A percentile compares a stretch with the other conserved stretches of the same genome.
Conservation (phyloP, 768 basidiomycete species). For the Rhizopogon vinicolor region DNA sequence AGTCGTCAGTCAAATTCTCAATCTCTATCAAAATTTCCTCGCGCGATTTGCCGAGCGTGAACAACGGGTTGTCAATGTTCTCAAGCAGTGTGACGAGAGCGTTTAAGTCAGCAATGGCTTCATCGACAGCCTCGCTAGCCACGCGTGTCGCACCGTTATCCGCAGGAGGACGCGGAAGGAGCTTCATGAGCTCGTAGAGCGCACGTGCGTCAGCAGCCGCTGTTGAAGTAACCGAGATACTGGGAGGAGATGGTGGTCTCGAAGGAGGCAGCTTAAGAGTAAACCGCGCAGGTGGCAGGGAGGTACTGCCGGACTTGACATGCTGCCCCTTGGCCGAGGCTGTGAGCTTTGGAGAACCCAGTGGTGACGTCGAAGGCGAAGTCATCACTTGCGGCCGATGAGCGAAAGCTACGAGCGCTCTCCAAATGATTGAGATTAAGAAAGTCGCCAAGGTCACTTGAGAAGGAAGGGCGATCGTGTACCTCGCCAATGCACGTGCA, state of each 20-base stretch:
- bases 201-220: slow-evolving; percentile 55
- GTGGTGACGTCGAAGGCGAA: slow-evolving; percentile 32
- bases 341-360: slow-evolving; percentile 31
- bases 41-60: slow-evolving; percentile 13
- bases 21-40: slow-evolving; percentile 38
- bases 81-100: slow-evolving; percentile 57
- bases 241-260: slow-evolving; percentile 61
- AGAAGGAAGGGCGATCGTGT: slow-evolving; percentile 46
- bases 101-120: slow-evolving; percentile 64
- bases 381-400: slow-evolving; percentile 42
- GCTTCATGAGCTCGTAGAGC: slow-evolving; percentile 55
- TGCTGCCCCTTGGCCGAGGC: slow-evolving; percentile 38
- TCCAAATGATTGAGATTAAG: slow-evolving; percentile 73
- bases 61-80: slow-evolving; percentile 32
- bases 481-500: slow-evolving; percentile 50
- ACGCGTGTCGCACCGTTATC: slow-evolving; percentile 44
- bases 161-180: slow-evolving; percentile 57
- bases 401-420: slow-evolving; percentile 63
- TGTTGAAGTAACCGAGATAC: slow-evolving; percentile 29
- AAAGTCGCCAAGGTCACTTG: slow-evolving; percentile 65
- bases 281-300: slow-evolving; percentile 57
- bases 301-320: slow-evolving; percentile 35
- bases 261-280: slow-evolving; percentile 62
- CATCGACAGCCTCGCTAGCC: slow-evolving; percentile 79
- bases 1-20: slow-evolving; percentile 49